Percentiles rank a stretch among this genome's conserved stretches.
These are phyloP conservation scores for Fusarium sp. DNA, from an alignment of 2,329 filamentous ascomycete genomes.

Conservation along the genomic window DNA sequence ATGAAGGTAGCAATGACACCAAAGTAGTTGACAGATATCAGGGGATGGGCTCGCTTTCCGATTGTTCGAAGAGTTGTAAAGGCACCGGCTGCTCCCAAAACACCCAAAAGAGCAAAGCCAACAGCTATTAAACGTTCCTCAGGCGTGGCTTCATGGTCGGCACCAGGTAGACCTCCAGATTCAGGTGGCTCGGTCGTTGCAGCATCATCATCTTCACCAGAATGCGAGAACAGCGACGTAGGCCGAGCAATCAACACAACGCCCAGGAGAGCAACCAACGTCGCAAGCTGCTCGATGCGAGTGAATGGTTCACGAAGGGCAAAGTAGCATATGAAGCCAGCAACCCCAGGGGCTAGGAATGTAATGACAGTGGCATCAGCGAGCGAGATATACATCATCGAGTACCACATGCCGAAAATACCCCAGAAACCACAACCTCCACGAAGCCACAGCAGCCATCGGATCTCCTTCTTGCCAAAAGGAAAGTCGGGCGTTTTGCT, in stretches of 20 bases:
- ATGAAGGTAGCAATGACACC: slow-evolving; percentile 79
- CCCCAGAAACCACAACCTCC: slow-evolving; percentile 82
- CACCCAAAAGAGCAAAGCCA: slow-evolving; percentile 80
- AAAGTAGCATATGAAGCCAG: slow-evolving; percentile 85
- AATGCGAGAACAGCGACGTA: slow-evolving; percentile 64
- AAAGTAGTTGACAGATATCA: slow-evolving; percentile 92
- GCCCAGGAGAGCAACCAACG: slow-evolving; percentile 80
- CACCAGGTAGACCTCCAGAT: slow-evolving; percentile 47
- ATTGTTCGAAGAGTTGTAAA: slow-evolving; percentile 85
- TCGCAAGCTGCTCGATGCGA: slow-evolving; percentile 81
- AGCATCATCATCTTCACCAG: slow-evolving; percentile 36
- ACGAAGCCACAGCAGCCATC: slow-evolving; percentile 76
- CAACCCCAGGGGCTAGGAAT: slow-evolving; percentile 84
- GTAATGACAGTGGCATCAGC: slow-evolving; percentile 92
- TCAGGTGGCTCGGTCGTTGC: slow-evolving; percentile 38
- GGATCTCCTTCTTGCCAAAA: slow-evolving; percentile 76
- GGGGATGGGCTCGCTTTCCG: slow-evolving; percentile 82
- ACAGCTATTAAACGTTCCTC: slow-evolving; percentile 79
- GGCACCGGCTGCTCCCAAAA: slow-evolving; percentile 81
- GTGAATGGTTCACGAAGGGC: slow-evolving; percentile 84
- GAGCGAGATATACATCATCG: slow-evolving; percentile 82
- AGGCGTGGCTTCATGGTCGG: slow-evolving; percentile 64
- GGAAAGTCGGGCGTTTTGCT: slow-evolving; percentile 77
- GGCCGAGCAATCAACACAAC: slow-evolving; percentile 89
- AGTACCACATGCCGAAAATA: slow-evolving; percentile 81